Evolutionary conservation across 768 basidiomycete species (phyloP), one percentile per base, ranked within the genome.

Genomic region (Cantharellus cinnabarinus): DNA sequence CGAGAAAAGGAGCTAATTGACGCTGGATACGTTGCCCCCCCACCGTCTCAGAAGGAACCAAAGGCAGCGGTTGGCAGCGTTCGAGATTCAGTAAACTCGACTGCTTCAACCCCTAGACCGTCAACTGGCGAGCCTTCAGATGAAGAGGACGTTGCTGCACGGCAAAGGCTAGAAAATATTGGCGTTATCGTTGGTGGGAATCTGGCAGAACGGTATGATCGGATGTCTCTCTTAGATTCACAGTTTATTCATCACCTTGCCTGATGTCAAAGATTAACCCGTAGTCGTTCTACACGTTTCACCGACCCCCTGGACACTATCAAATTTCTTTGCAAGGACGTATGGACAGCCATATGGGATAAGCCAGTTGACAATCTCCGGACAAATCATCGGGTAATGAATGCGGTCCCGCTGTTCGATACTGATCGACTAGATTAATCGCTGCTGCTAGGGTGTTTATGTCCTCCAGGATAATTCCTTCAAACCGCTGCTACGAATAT

Each of bases 301-400:
- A 69, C 79, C 0, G 85, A 93, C 67, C 85, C 89, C 0, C 75
- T 97, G 4, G 93, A 97, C 62, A 82, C 79, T 5, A 82, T 97
- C 72, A 95, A 97, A 69, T 95, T 95, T 66, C 77, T 97, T 60
- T 97, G 91, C 73, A 97, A 97, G 67, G 91, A 97, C 59, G 72
- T 97, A n/a, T 97, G 91, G 88, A 74, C 79, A 0, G 80, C 83
- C 29, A 85, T 84, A 59, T 95, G 88, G 82, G 86, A 90, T 57
- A 93, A 93, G 67, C 93, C 94, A 68, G 88, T 95, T 1, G 91
- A 95, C 66, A 97, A 97, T 68, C 71, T 97, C 60, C 79, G 91
- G 51, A 97, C 91, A 14, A 97, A 97, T 68, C 93, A 94, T 69
- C 76, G 91, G 55, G 90, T 15, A 29, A 29, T 29, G 20, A 29